Percentiles rank a stretch among this genome's conserved stretches.
phyloP scores from a whole-genome alignment of 2,329 filamentous ascomycete species.

The Apiospora aurea region DNA sequence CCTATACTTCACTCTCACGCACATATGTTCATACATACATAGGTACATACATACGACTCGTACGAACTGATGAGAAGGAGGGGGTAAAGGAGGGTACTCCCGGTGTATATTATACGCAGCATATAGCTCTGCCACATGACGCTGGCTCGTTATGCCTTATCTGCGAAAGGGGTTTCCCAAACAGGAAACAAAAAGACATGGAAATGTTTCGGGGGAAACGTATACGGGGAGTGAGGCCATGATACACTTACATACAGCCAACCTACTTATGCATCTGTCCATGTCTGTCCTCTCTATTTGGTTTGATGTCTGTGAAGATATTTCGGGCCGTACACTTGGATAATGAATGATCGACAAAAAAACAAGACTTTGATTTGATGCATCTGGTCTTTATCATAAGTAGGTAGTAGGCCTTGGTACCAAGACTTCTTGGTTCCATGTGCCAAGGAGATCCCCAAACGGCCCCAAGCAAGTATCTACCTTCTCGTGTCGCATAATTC shows the following conservation, averaged over 20 bases:
- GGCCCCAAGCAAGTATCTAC: neutral
- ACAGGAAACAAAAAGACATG: neutral
- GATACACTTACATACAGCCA: neutral
- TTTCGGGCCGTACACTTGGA: neutral
- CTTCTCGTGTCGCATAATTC: neutral
- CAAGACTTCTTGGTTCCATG: neutral
- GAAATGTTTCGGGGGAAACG: too few species aligned
- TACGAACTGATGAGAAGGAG: neutral
- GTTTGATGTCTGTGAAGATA: neutral
- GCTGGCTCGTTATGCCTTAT: neutral
- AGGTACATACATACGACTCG: neutral
- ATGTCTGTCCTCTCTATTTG: too few species aligned
- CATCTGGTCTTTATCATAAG: neutral
- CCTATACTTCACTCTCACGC: constrained; percentile 9
- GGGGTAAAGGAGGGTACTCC: neutral
- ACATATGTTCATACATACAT: neutral
- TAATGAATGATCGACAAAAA: neutral
- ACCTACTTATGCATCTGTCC: neutral
- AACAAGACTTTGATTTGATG: neutral
- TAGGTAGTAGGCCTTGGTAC: neutral
- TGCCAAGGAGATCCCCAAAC: neutral
- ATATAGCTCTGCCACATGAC: neutral
- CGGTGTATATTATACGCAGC: neutral
- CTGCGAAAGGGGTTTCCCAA: neutral
- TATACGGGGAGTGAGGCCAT: neutral